These are phyloP conservation scores for Lepidium aucheri DNA, from an alignment of 345 rosid genomes.

Conservation along the genomic window DNA sequence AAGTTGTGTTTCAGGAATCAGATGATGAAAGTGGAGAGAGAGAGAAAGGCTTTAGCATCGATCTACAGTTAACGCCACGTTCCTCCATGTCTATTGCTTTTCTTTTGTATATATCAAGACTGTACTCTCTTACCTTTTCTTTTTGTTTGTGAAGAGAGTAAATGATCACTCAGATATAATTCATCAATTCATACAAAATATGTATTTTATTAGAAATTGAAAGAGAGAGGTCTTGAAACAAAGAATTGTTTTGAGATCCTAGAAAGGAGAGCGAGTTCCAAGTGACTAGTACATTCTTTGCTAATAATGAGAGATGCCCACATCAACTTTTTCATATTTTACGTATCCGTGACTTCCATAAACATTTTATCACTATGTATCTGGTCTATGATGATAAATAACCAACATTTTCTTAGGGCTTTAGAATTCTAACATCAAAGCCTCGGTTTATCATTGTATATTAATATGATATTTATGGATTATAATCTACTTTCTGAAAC, in stretches of 20 bases:
- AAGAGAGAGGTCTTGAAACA: constrained; percentile 19
- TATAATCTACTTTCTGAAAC: too few relatives aligned
- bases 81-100: constrained; percentile 26
- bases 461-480: not conserved
- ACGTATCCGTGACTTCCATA: not conserved
- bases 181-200: not conserved
- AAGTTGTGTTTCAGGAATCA: constrained; percentile 21
- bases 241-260: constrained; percentile 26
- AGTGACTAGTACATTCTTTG: constrained; percentile 23
- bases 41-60: constrained; percentile 19
- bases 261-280: constrained; percentile 28
- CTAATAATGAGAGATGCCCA: constrained; percentile 15
- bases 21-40: constrained; percentile 28
- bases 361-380: too few relatives aligned
- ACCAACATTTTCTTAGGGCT: too few relatives aligned
- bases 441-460: not conserved
- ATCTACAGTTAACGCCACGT: constrained; percentile 35
- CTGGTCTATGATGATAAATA: too few relatives aligned
- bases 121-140: constrained; percentile 9
- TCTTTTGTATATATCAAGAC: constrained; percentile 23
- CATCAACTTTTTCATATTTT: not conserved
- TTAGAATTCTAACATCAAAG: too few relatives aligned
- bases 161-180: constrained; percentile 14
- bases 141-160: constrained; percentile 16
- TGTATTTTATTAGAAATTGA: constrained; percentile 3